Evolutionary conservation across 2,329 filamentous ascomycete genomes (phyloP).

Genomic region (Microcera coccophila): DNA sequence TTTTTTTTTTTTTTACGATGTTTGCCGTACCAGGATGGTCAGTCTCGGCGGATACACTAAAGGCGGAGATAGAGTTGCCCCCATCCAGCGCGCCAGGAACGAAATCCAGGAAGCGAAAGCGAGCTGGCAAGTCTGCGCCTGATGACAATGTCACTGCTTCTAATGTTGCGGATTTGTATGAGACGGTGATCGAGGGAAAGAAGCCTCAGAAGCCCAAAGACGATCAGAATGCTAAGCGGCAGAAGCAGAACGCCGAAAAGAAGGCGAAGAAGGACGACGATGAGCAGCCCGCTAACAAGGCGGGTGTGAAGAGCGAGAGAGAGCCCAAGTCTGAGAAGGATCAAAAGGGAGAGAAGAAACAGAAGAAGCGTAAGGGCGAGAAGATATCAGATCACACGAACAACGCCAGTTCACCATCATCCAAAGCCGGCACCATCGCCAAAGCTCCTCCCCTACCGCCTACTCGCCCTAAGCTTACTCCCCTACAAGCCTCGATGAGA

Average conservation of each 20-base stretch:
- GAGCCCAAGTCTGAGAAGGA: slow-evolving; percentile 38
- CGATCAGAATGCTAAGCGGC: slow-evolving; percentile 31
- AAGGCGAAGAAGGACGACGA: slow-evolving; percentile 8
- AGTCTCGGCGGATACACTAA: slow-evolving; percentile 66
- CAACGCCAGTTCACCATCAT: slow-evolving; percentile 12
- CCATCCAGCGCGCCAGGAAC: slow-evolving; percentile 33
- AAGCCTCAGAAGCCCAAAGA: slow-evolving; percentile 28
- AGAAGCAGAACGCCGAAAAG: slow-evolving; percentile 31
- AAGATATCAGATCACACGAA: slow-evolving; percentile 17
- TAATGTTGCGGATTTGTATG: slow-evolving; percentile 77
- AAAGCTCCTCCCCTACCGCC: slow-evolving; percentile 38
- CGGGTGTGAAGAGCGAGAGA: slow-evolving; percentile 14
- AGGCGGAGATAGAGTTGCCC: slow-evolving; percentile 55
- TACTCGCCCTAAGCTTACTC: slow-evolving; percentile 66
- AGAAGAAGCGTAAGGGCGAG: slow-evolving; percentile 21
- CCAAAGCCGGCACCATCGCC: slow-evolving; percentile 18
- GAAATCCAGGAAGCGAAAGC: slow-evolving; percentile 60
- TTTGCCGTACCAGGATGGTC: slow-evolving; percentile 95
- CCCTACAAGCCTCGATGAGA: slow-evolving; percentile 89
- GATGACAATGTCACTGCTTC: slow-evolving; percentile 54
- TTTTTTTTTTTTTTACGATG: too few species aligned
- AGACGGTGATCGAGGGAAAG: slow-evolving; percentile 71
- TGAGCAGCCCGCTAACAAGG: slow-evolving; percentile 24
- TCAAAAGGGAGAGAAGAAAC: slow-evolving; percentile 29
- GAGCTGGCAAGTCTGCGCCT: slow-evolving; percentile 18